Evolutionary conservation across 176 grass and related monocot genomes (phyloP).

Genomic region (Avena sativa): DNA sequence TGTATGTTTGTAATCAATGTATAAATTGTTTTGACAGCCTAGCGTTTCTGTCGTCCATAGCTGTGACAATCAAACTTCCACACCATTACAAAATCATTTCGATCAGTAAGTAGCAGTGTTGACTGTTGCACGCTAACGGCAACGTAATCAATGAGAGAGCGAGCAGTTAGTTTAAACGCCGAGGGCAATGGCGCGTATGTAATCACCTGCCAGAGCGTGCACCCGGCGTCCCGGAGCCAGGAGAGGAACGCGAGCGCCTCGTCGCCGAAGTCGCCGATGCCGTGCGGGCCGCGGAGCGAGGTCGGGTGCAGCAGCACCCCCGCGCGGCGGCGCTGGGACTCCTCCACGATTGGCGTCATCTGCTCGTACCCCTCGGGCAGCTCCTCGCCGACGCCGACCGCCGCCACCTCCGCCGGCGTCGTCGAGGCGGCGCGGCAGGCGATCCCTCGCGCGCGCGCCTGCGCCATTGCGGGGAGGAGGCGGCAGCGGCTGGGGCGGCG

Average conservation of each 20-base stretch:
- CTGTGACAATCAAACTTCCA: background rate
- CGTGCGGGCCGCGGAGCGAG: slow-evolving; percentile 70
- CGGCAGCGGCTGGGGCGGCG: background rate
- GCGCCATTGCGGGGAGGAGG: background rate
- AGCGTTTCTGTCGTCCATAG: background rate
- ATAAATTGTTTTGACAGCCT: background rate
- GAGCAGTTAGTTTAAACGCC: background rate
- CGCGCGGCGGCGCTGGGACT: slow-evolving; percentile 56
- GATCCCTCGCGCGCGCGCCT: background rate
- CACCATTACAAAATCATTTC: background rate
- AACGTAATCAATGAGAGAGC: background rate
- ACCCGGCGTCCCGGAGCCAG: slow-evolving; percentile 76
- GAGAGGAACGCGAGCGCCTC: slow-evolving; percentile 69
- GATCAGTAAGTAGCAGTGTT: background rate
- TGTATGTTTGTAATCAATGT: background rate
- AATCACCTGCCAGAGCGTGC: slow-evolving; percentile 88
- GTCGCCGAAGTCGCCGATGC: slow-evolving; percentile 84
- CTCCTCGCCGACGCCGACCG: slow-evolving; percentile 59
- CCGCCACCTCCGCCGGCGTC: background rate
- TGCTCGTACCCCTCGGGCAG: slow-evolving; percentile 74
- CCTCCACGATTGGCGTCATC: slow-evolving; percentile 57
- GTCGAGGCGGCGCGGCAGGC: slow-evolving; percentile 39
- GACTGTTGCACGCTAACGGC: slow-evolving; percentile 9
- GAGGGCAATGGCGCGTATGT: slow-evolving; percentile 28
- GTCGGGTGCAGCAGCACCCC: slow-evolving; percentile 84